Percentiles rank a stretch among this genome's conserved stretches.
These are phyloP conservation scores for Avena eriantha DNA, from an alignment of 176 grass and related monocot genomes.

Conservation along the genomic window DNA sequence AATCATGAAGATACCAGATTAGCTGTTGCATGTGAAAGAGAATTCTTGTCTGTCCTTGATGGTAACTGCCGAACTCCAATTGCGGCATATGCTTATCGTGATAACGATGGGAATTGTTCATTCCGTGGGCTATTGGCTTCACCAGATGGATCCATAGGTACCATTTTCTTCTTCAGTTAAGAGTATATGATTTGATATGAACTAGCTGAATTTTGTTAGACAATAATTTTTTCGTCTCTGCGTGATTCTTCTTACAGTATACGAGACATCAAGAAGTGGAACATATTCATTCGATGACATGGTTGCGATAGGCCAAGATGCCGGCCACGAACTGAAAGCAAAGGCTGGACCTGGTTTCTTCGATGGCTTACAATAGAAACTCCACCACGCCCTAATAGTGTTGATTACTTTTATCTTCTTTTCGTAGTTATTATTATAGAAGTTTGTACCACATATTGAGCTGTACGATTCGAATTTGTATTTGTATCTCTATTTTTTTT, in stretches of 20 bases:
- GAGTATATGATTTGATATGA: background rate
- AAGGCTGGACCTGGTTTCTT: slow-evolving; percentile 87
- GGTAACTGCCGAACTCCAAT: slow-evolving; percentile 96
- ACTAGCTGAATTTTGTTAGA: background rate
- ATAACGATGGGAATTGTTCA: slow-evolving; percentile 72
- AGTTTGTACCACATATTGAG: slow-evolving; percentile 39
- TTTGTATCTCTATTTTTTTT: slow-evolving; percentile 31
- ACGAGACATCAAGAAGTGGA: slow-evolving; percentile 86
- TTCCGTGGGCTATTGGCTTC: slow-evolving; percentile 93
- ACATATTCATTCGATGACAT: slow-evolving; percentile 71
- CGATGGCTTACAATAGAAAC: slow-evolving; percentile 61
- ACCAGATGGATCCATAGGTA: slow-evolving; percentile 87
- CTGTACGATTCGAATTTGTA: slow-evolving; percentile 34
- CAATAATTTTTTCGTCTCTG: background rate
- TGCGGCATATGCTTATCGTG: slow-evolving; percentile 80
- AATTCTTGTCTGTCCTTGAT: slow-evolving; percentile 87
- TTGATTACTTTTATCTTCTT: slow-evolving; percentile 22
- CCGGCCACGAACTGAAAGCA: slow-evolving; percentile 81
- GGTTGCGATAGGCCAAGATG: slow-evolving; percentile 93
- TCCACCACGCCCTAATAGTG: background rate
- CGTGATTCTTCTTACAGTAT: slow-evolving; percentile 52
- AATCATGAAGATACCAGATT: slow-evolving; percentile 97
- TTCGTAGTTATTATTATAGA: slow-evolving; percentile 33
- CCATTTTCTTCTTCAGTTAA: background rate
- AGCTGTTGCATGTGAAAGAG: slow-evolving; percentile 95